Conservation (phyloP, 192 early-diverging fungal genomes). For the Powellomyces hirtus region DNA sequence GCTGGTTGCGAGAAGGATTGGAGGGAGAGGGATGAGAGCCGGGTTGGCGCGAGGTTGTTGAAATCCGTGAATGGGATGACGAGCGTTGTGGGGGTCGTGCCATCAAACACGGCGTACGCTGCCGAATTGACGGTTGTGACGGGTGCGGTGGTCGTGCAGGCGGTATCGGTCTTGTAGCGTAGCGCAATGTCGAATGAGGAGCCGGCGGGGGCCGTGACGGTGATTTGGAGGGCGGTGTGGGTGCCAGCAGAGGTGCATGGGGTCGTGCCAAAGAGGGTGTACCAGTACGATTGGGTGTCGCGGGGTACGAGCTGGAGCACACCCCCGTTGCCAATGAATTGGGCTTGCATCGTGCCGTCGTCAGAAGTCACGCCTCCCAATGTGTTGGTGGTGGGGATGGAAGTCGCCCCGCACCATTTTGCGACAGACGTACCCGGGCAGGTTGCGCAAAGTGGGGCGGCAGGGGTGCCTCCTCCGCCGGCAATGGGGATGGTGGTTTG, state of each 20-base stretch:
- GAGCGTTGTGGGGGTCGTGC: background rate
- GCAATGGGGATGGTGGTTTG: background rate
- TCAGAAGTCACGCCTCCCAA: background rate
- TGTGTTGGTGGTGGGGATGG: background rate
- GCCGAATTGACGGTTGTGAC: background rate
- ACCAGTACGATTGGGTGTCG: background rate
- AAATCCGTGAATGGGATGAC: constrained; percentile 3
- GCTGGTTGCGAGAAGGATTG: background rate
- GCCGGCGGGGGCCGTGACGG: background rate
- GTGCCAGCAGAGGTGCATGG: background rate
- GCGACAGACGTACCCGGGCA: background rate
- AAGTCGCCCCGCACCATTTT: background rate
- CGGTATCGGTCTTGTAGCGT: background rate
- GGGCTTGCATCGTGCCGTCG: background rate
- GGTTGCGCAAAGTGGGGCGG: background rate
- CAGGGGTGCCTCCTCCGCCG: too few species aligned
- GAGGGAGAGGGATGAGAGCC: background rate
- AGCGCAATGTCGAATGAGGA: background rate
- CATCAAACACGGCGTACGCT: background rate
- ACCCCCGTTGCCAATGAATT: background rate
- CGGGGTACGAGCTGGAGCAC: background rate
- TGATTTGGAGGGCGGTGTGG: background rate
- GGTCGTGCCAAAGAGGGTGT: background rate
- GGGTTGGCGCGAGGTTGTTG: background rate
- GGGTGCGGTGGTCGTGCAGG: background rate